phyloP scores from a whole-genome alignment of 2,329 filamentous ascomycete genomes.

The Colletotrichum theobromicola region DNA sequence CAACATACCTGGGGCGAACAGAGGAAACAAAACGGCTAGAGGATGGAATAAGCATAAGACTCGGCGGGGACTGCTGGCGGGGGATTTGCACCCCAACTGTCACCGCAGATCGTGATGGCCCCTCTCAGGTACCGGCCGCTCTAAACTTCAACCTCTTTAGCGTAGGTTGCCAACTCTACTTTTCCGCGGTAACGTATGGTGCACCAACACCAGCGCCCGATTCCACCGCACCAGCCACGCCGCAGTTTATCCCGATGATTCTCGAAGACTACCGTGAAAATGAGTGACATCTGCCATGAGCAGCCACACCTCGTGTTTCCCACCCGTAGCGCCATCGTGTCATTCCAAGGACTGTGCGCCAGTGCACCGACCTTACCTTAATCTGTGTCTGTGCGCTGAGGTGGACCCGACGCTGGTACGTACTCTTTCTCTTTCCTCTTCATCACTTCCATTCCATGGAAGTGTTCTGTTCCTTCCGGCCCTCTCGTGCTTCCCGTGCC shows the following conservation, averaged over 20 bases:
- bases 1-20: not conserved
- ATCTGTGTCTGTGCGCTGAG: not conserved
- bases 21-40: not conserved
- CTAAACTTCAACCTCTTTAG: not conserved
- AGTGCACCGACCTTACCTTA: not conserved
- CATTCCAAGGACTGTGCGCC: not conserved
- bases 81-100: not conserved
- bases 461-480: not conserved
- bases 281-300: not conserved
- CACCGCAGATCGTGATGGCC: not conserved
- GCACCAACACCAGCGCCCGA: not conserved
- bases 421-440: not conserved
- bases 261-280: not conserved
- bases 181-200: not conserved
- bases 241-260: not conserved
- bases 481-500: not conserved
- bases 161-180: not conserved
- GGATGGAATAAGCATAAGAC: not conserved
- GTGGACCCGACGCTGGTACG: not conserved
- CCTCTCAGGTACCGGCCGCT: not conserved
- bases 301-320: slow-evolving; percentile 1
- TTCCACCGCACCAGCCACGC: not conserved
- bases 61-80: not conserved
- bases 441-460: not conserved
- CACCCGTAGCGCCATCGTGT: not conserved